Evolutionary conservation across 106 monocot genomes (phyloP), one percentile per base, ranked within the genome.

Genomic region (Vanilla planifolia): DNA sequence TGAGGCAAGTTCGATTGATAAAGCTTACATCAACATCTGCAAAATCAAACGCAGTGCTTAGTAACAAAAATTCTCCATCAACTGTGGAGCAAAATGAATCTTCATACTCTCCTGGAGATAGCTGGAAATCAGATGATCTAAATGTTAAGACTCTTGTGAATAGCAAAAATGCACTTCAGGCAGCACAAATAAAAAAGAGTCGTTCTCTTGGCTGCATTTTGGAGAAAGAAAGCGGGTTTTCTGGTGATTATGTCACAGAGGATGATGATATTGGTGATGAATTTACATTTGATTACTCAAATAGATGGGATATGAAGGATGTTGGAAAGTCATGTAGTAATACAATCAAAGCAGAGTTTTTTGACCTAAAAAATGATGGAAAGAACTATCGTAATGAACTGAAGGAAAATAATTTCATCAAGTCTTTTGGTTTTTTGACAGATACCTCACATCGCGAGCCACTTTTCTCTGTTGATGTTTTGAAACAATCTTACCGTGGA

Each of bases 171-270:
- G n/a, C n/a, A n/a, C n/a, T 19, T 19, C 44, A 7, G 3, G 20
- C 44, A 17, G 44, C 20, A 45, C 44, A 45, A 3, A 61, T 93
- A n/a, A 77, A 79, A 60, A 88, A 85, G 53, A 77, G 89, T 48
- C 66, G 61, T 42, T 85, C 82, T 42, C 65, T 85, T 57, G 89
- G 79, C 48, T 57, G 40, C 59, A 74, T 80, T 29, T 51, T 88
- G 22, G 67, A 73, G 10, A 75, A 70, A 53, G 74, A 43, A 29
- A 64, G 53, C 57, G 59, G 28, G 37, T 60, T 59, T 26, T 52
- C 58, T 63, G 65, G 30, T 57, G 67, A 43, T 51, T 52, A 68
- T 61, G 51, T 42, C 53, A 26, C 42, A 43, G 80, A 73, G 40
- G 75, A 62, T 63, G 73, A 70, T 64, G 69, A 53, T 24, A 34